phyloP scores from a whole-genome alignment of 208 protist species.

The Herpetomonas muscarum region DNA sequence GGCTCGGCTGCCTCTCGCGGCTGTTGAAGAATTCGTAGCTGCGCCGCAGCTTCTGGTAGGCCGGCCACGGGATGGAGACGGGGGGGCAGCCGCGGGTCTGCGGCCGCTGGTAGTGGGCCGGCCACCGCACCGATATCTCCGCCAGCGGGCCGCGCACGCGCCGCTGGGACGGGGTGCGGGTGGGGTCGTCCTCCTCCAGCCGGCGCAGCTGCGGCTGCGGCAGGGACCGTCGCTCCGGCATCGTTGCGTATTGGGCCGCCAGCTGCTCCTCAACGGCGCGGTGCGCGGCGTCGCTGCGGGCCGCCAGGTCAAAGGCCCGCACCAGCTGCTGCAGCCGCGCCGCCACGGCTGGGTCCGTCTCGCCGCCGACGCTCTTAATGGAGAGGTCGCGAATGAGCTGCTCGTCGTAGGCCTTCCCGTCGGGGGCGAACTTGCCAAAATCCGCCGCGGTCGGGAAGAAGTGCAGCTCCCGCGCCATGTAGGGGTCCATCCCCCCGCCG shows the following conservation, averaged over 20 bases:
- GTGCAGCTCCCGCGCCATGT: constrained; percentile 17
- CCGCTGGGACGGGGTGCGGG: constrained; percentile 36
- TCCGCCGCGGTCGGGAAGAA: constrained; percentile 39
- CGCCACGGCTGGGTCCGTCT: constrained; percentile 27
- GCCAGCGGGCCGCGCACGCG: constrained; percentile 50
- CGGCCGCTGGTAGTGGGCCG: constrained; percentile 15
- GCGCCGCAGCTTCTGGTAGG: constrained; percentile 56
- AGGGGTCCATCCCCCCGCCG: background rate
- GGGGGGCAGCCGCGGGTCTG: constrained; percentile 28
- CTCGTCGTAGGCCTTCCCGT: constrained; percentile 53
- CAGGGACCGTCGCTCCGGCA: background rate
- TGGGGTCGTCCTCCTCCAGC: constrained; percentile 35
- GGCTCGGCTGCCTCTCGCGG: constrained; percentile 7
- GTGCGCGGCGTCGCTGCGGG: constrained; percentile 48
- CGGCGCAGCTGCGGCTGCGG: constrained; percentile 24
- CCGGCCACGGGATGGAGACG: constrained; percentile 66
- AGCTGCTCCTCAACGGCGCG: constrained; percentile 30
- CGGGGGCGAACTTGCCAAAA: constrained; percentile 3
- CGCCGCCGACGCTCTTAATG: constrained; percentile 58
- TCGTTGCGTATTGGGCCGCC: background rate
- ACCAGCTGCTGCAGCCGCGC: constrained; percentile 31
- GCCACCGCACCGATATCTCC: constrained; percentile 49
- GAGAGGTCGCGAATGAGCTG: constrained; percentile 82
- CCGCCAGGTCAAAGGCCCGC: constrained; percentile 38
- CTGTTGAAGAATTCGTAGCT: constrained; percentile 46